Base-by-base conservation (phyloP, 2,329 filamentous ascomycete species). In the Phaeosphaeriaceae sp. region DNA sequence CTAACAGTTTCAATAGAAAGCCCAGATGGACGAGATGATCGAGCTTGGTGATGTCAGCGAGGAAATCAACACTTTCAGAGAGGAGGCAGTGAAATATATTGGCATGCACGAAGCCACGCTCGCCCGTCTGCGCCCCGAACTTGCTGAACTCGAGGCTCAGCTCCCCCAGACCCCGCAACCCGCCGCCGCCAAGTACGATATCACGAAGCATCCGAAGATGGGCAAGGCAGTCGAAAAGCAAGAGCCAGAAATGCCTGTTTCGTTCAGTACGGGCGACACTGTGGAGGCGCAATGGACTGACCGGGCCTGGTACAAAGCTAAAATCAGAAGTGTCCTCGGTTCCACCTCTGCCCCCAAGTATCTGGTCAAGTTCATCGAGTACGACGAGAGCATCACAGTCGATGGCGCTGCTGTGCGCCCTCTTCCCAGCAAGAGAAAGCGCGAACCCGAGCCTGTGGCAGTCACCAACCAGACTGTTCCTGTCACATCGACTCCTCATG, bases 201-300 rank as follows among this genome's bases (percentile, higher is more conserved):
- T 88, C 72, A 89, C 92, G 78, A 92, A 92, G 74, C 91, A 93
- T 68, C 91, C 91, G 1, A 89, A 91, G 13, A 91, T 83, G 86
- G 83, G 81, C 74, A 78, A 83, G 58, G 54, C 78, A 77, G 68
- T 67, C 79, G 83, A 76, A 48, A 71, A 77, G 56, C 65, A 58
- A 13, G 72, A 75, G 58, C 67, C 71, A 7, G 72, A 66, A 15
- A 69, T 72, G 59, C 75, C 62, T 77, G 82, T 84, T 2, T 84
- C 84, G 10, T 97, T 93, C 79, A 87, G 90, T 56, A 91, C 97
- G 65, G 97, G 97, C 75, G 95, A 99, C 72, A 91, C 84, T 31
- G 91, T 97, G 53, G 84, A 95, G 77, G 95, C 94, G 48, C 93
- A 94, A 79, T 99, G 93, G 92, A 82, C 92, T 54, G 95, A 99